A percentile compares a stretch with the other conserved stretches of the same genome.
phyloP scores from a whole-genome alignment of 2,329 filamentous ascomycete species.

The Elsinoe necatrix region DNA sequence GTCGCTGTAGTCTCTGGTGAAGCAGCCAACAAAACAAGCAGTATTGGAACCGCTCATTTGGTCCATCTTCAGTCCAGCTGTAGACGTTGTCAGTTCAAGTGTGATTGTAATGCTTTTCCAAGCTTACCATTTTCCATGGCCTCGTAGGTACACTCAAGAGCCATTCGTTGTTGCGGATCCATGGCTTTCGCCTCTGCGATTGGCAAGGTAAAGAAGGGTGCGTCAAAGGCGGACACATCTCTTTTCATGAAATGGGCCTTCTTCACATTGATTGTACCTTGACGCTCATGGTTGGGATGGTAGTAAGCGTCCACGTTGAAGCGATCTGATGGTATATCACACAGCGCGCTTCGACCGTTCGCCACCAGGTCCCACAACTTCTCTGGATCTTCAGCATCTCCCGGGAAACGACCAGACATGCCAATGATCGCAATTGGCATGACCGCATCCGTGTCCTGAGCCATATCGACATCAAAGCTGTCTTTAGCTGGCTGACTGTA shows the following conservation, averaged over 20 bases:
- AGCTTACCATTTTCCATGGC: conserved; percentile 15
- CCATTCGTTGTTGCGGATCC: conserved; percentile 26
- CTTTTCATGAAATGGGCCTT: conserved; percentile 21
- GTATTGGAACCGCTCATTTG: conserved; percentile 13
- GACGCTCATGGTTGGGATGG: conserved; percentile 15
- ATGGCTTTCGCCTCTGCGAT: conserved; percentile 21
- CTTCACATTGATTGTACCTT: conserved; percentile 14
- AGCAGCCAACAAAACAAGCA: conserved; percentile 19
- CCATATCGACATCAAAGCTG: too few relatives aligned
- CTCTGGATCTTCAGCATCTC: conserved; percentile 19
- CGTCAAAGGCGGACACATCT: conserved; percentile 22
- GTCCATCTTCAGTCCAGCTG: conserved; percentile 13
- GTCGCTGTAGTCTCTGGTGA: conserved; percentile 22
- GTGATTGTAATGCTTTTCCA: not conserved
- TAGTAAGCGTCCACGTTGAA: conserved; percentile 22
- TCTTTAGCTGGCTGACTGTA: too few relatives aligned
- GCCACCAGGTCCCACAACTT: conserved; percentile 19
- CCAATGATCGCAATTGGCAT: conserved; percentile 15
- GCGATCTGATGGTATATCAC: conserved; percentile 20
- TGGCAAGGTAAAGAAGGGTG: conserved; percentile 22
- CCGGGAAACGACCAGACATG: conserved; percentile 16
- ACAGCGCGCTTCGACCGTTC: conserved; percentile 13
- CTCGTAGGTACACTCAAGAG: conserved; percentile 24
- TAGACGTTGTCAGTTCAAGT: not conserved
- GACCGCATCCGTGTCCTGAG: not conserved